Base-by-base conservation (phyloP, 805 yeast species). In the Lachancea lanzarotensis region DNA sequence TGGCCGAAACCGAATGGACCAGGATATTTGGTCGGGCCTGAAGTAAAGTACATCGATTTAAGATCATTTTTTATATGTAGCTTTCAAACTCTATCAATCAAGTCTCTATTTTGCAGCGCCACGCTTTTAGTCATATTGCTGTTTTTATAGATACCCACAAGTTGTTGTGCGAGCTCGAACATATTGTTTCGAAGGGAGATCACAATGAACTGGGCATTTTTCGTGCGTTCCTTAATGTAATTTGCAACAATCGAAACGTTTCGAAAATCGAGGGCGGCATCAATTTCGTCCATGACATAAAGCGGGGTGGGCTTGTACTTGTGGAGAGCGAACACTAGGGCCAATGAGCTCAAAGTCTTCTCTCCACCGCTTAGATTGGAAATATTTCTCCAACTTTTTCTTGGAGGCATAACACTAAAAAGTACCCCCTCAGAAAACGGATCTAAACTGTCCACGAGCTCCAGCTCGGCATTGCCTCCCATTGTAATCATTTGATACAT, bases 381-480 rank as follows among this genome's bases (percentile, higher is more conserved):
- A 43, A 93, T 93, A 57, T 93, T 93, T 60, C 85, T 84, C 99
- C 99, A 93, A 32, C 95, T 82, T 64, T 93, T 93, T 68, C 89
- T 91, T 0, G 99, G 99, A 1, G 99, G 99, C 98, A 93, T 93
- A 5, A 93, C 98, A 64, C 96, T 85, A 65, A 93, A 93, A 35
- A 90, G 69, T 32, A 93, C 90, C 27, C 99, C 99, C 67, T 93
- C 98, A 1, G 96, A 81, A 58, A 93, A 93, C n/a, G 98, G 98
- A 66, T 93, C 98, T 60, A 91, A 74, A 49, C 95, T 84, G 60
- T 93, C 98, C 16, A 89, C 97, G 37, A 91, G 73, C 63, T 93
- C 99, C 30, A 93, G 72, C 63, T 93, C 98, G 0, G 99, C 99
- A 69, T 91, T 93, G 29, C 99, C 99, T 22, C 98, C 98, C 95